phyloP scores from a whole-genome alignment of 306 rosid genomes.

The Vachellia collinsii region DNA sequence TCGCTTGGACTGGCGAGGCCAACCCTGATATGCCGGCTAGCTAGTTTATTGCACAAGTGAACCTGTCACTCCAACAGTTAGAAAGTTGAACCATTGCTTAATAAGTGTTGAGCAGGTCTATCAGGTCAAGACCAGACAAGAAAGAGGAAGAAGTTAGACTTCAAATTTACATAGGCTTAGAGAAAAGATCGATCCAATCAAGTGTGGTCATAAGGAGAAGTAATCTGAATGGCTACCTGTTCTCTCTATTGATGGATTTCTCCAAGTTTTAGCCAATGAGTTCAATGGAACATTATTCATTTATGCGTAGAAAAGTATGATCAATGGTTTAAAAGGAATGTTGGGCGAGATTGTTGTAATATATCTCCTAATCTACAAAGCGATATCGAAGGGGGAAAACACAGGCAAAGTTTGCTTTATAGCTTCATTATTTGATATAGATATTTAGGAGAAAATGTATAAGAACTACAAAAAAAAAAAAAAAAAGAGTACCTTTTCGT shows the following conservation, averaged over 20 bases:
- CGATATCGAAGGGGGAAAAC: neutral
- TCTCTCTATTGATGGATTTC: neutral
- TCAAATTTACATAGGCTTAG: constrained; percentile 5
- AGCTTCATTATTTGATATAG: neutral
- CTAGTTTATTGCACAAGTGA: constrained; percentile 96
- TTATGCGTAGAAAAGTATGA: neutral
- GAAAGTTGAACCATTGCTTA: constrained; percentile 31
- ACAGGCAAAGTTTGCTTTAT: neutral
- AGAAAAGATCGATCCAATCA: constrained; percentile 9
- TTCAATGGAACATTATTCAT: neutral
- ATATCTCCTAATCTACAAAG: neutral
- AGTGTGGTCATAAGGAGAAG: neutral
- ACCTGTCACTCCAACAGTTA: constrained; percentile 59
- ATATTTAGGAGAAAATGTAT: neutral
- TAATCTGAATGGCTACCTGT: neutral
- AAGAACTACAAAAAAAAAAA: neutral
- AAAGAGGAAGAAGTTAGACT: constrained; percentile 32
- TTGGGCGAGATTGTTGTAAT: neutral
- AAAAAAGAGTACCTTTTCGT: constrained; percentile 73
- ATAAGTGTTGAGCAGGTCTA: constrained; percentile 23
- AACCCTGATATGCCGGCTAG: constrained; percentile 94
- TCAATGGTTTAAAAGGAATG: neutral
- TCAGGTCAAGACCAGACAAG: constrained; percentile 21
- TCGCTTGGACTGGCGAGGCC: constrained; percentile 95
- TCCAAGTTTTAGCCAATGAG: neutral